Evolutionary conservation across 768 basidiomycete genomes (phyloP), one percentile per base, ranked within the genome.

Genomic region (Kwoniella pini): DNA sequence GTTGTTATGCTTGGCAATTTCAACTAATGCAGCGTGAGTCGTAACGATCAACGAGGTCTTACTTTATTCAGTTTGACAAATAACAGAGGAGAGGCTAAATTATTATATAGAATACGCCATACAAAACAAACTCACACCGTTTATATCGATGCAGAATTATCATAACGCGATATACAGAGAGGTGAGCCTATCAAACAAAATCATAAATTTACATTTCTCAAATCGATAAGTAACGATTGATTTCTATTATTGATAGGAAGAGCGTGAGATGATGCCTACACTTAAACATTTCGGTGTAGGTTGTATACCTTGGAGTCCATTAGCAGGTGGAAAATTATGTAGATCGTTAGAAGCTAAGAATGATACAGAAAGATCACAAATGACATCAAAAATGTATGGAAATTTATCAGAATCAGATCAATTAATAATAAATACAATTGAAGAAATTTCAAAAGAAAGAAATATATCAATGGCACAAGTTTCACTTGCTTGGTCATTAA

Each of bases 131-230:
- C 83, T 83, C 81, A 84, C 84, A 6, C 81, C 79, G 62, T 87
- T 88, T 76, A 85, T 87, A 68, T 84, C 83, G 0, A 85, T 87
- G 86, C 86, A 87, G 70, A 87, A 87, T 69, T 84, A 85, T 60
- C 83, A 87, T 74, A 85, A 81, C 62, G 73, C 86, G 12, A 64
- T 84, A 9, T 87, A 88, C 63, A 80, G 86, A 5, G 87, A 88
- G 72, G 85, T 69, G 31, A 54, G 60, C n/a, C n/a, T n/a, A n/a
- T 43, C 27, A 17, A 52, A 17, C 22, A 13, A 3, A 17, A 27
- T 24, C 48, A 6, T 51, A 19, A 22, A 17, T 10, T 36, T n/a
- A n/a, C n/a, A n/a, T n/a, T n/a, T n/a, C n/a, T n/a, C n/a, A n/a
- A n/a, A n/a, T n/a, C n/a, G n/a, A n/a, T n/a, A n/a, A n/a, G n/a